Evolutionary conservation across 768 basidiomycete genomes (phyloP).

Genomic region (Suillus hirtellus): DNA sequence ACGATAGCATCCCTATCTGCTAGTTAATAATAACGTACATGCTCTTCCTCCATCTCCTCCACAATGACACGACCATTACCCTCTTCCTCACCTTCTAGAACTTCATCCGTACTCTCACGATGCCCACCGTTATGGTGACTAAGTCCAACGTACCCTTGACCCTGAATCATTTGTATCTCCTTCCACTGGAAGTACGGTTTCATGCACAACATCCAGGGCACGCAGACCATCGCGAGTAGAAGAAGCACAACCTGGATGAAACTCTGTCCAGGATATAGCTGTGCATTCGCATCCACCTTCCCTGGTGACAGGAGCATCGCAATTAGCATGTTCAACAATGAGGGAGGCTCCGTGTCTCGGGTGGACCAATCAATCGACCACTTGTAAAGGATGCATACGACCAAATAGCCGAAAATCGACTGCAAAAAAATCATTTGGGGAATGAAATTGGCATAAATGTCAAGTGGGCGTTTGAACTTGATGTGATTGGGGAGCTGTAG

Average conservation of each 20-base stretch:
- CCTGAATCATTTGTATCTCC: constrained; percentile 82
- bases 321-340: constrained; percentile 94
- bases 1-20: constrained; percentile 9
- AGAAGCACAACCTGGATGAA: constrained; percentile 80
- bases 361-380: constrained; percentile 93
- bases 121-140: constrained; percentile 55
- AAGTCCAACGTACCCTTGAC: constrained; percentile 80
- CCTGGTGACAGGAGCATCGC: constrained; percentile 95
- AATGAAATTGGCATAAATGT: constrained; percentile 93
- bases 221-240: constrained; percentile 78
- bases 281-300: constrained; percentile 60
- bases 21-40: constrained; percentile 50
- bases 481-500: constrained; percentile 95
- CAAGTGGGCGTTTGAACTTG: constrained; percentile 83
- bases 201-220: constrained; percentile 90
- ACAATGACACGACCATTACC: constrained; percentile 72
- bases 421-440: constrained; percentile 98
- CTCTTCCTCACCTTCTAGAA: constrained; percentile 77
- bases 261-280: constrained; percentile 87
- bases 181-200: constrained; percentile 93
- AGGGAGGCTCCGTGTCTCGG: constrained; percentile 71
- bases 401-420: constrained; percentile 96
- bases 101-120: constrained; percentile 58
- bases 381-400: constrained; percentile 93
- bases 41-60: constrained; percentile 70